phyloP scores from a whole-genome alignment of 768 basidiomycete species.

The Hericium erinaceus region DNA sequence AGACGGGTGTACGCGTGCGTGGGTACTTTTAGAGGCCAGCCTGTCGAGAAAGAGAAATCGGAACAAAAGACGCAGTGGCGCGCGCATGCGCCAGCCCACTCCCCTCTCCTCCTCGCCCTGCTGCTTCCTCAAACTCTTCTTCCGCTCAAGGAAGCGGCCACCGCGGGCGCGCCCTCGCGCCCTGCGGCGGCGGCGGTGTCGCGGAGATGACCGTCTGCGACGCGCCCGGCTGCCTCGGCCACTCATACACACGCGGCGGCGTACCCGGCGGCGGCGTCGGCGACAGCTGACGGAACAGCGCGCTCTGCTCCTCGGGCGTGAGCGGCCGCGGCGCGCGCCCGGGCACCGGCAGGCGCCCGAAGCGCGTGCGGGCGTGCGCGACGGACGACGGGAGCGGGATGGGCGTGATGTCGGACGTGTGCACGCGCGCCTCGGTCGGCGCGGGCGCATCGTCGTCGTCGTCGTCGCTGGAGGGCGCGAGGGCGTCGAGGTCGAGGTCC shows the following conservation, averaged over 20 bases:
- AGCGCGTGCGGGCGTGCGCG: constrained; percentile 1
- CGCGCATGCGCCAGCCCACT: neutral
- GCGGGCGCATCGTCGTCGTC: neutral
- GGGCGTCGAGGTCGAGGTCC: neutral
- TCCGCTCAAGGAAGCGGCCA: neutral
- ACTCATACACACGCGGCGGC: constrained; percentile 11
- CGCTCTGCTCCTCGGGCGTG: neutral
- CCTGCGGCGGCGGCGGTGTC: neutral
- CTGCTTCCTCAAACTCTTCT: neutral
- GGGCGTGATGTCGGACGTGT: constrained; percentile 12
- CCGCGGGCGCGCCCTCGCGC: neutral
- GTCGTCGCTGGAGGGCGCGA: neutral
- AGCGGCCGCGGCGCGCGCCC: neutral
- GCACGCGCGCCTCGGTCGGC: constrained; percentile 3
- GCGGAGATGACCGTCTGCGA: neutral
- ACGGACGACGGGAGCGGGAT: constrained; percentile 12
- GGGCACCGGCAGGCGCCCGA: neutral
- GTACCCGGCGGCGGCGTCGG: constrained; percentile 14
- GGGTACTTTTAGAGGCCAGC: neutral
- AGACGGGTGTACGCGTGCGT: neutral
- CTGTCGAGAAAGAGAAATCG: neutral
- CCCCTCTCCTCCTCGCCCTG: neutral
- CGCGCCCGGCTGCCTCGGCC: neutral
- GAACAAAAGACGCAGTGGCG: neutral
- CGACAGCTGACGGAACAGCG: neutral